Percentiles rank a stretch among this genome's conserved stretches.
Conservation (phyloP, 2,329 filamentous ascomycete genomes). For the Trichophyton benhamiae region DNA sequence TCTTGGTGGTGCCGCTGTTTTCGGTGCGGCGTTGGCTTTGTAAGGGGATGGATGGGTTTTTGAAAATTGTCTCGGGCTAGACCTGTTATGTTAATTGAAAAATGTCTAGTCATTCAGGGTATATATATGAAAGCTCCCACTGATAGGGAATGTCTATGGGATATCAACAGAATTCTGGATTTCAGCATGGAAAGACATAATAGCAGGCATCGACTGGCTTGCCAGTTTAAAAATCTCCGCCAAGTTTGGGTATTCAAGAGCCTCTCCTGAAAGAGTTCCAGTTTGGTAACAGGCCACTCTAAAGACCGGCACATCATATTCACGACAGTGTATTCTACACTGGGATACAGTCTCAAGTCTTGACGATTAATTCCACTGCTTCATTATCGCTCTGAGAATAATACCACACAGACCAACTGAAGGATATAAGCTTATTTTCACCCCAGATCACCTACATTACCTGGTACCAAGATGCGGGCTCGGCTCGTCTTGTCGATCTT, state of each 20-base stretch:
- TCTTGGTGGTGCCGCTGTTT: constrained; percentile 5
- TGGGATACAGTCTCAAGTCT: too few relatives aligned
- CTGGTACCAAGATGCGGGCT: not conserved
- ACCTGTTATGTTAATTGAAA: not conserved
- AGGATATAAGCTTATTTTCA: not conserved
- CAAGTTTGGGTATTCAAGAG: too few relatives aligned
- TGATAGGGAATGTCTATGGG: not conserved
- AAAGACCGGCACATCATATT: too few relatives aligned
- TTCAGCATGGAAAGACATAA: too few relatives aligned
- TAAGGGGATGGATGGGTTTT: not conserved
- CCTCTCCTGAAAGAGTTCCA: too few relatives aligned
- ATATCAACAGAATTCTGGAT: too few relatives aligned
- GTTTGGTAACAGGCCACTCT: too few relatives aligned
- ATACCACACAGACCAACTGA: not conserved
- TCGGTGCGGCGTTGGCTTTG: constrained; percentile 4
- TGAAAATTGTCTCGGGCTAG: not conserved
- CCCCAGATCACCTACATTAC: not conserved
- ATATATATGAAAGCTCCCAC: not conserved
- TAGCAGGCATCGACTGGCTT: too few relatives aligned
- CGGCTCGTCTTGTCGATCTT: not conserved
- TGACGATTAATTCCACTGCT: too few relatives aligned
- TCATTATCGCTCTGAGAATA: not conserved
- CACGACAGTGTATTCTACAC: too few relatives aligned
- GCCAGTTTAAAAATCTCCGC: too few relatives aligned
- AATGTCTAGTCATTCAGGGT: not conserved